These are phyloP conservation scores for Rhizophagus prolifer DNA, from an alignment of 192 early-diverging fungal genomes.

Conservation along the genomic window DNA sequence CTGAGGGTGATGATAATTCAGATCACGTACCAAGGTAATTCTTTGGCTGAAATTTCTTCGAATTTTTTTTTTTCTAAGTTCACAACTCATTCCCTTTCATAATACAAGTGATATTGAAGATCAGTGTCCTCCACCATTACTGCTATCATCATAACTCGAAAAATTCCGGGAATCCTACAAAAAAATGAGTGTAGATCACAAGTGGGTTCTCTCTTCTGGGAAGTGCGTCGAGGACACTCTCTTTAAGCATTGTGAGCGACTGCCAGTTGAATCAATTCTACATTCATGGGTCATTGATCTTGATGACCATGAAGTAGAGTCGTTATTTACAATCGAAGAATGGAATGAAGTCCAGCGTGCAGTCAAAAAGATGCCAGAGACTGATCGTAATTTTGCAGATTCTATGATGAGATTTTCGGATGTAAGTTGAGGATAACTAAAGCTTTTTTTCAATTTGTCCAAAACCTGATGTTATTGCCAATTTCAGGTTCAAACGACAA, in stretches of 20 bases:
- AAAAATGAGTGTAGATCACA: too few relatives aligned
- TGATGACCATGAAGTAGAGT: constrained; percentile 6
- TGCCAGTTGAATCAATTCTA: constrained; percentile 17
- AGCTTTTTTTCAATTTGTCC: constrained; percentile 21
- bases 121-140: background rate
- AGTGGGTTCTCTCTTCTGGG: too few relatives aligned
- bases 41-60: too few relatives aligned
- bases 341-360: constrained; percentile 19
- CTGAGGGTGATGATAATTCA: too few relatives aligned
- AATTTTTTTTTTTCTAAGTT: background rate
- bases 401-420: constrained; percentile 32
- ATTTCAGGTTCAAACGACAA: constrained; percentile 28
- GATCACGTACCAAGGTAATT: too few relatives aligned
- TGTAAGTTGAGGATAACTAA: constrained; percentile 26
- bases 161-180: constrained; percentile 10
- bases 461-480: constrained; percentile 26
- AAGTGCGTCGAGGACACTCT: too few relatives aligned
- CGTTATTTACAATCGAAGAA: constrained; percentile 14
- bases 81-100: background rate
- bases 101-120: constrained; percentile 1
- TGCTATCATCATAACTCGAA: background rate
- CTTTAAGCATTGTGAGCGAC: constrained; percentile 13
- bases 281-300: constrained; percentile 28
- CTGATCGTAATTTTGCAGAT: constrained; percentile 19
- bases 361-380: constrained; percentile 25